phyloP scores from a whole-genome alignment of 2,329 filamentous ascomycete species.

The Hypoxylon sp. region DNA sequence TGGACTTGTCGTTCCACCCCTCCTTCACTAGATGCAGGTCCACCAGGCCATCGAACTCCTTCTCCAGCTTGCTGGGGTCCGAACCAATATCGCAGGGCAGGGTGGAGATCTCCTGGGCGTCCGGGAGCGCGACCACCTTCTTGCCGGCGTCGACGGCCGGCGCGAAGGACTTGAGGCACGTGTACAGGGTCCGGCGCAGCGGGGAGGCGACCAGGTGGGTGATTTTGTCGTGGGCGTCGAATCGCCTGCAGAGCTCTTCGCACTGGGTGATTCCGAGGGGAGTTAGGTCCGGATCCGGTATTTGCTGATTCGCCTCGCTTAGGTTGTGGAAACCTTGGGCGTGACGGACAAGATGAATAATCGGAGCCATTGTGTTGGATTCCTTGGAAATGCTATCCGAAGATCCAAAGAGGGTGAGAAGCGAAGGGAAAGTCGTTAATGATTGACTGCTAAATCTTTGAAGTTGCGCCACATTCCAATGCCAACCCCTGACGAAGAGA shows the following conservation, averaged over 20 bases:
- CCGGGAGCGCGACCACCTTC: slow-evolving; percentile 75
- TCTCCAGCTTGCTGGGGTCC: slow-evolving; percentile 62
- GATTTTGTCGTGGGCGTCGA: slow-evolving; percentile 73
- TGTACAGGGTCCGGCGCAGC: slow-evolving; percentile 83
- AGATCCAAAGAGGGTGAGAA: not conserved
- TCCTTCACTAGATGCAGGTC: slow-evolving; percentile 72
- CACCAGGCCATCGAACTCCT: slow-evolving; percentile 71
- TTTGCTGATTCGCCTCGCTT: slow-evolving; percentile 71
- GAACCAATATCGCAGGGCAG: slow-evolving; percentile 82
- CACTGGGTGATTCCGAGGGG: slow-evolving; percentile 82
- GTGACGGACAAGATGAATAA: slow-evolving; percentile 77
- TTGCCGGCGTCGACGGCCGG: slow-evolving; percentile 60
- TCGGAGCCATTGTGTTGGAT: slow-evolving; percentile 59
- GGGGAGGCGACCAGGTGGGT: slow-evolving; percentile 82
- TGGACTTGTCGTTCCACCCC: slow-evolving; percentile 78
- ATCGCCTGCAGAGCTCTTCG: slow-evolving; percentile 67
- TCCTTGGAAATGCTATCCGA: not conserved
- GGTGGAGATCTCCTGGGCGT: slow-evolving; percentile 81
- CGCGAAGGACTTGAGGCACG: slow-evolving; percentile 76
- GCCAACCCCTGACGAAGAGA: not conserved
- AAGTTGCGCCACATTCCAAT: not conserved
- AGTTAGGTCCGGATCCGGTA: slow-evolving; percentile 85
- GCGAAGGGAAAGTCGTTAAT: not conserved
- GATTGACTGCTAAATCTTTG: not conserved
- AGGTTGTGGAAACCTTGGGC: slow-evolving; percentile 88